Base-by-base conservation (phyloP, 163 green algal genomes). In the Volvox carteri region DNA sequence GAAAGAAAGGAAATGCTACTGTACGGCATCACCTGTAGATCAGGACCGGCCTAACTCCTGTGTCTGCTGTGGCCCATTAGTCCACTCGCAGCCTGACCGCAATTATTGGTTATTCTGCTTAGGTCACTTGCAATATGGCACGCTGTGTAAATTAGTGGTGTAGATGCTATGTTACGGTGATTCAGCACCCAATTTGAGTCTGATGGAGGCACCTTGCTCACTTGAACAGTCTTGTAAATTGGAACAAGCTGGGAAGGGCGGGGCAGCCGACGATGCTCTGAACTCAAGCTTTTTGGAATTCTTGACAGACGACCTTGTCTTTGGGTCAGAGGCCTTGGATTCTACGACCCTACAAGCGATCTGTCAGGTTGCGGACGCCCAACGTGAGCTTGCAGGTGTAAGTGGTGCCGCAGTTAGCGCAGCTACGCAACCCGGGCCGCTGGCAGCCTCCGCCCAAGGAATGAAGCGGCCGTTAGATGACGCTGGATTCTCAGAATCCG, bases 251-350 rank as follows among this genome's bases (percentile, higher is more conserved):
- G 52, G n/a, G 5, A 21, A 19, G 23, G 52, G 54, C 35, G 77
- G 33, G 54, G 37, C 9, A 56, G 28, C 37, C 7, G 78, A 86
- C 4, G 54, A 85, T 44, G 78, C 37, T 4, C 30, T 87, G 9
- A 87, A 87, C 35, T 68, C 62, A 0, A 54, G 16, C 11, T 88
- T 83, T 37, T 48, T 81, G 21, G 50, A 88, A 7, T 88, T 88
- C 83, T 60, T 88, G 3, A 83, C 35, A n/a, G 83, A 88, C 18
- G 83, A 88, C n/a, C 65, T 87, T 11, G 81, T 79, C 16, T 81
- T 88, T 37, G 83, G 83, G 14, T 73, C 67, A 33, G 83, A 88
- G 19, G 67, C 52, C 0, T 68, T 88, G 14, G 83, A 88, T 48
- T 6, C 70, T 2, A 16, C 48, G 28, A 88, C 83, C 8, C 35